Evolutionary conservation across 495 filamentous ascomycete genomes (phyloP), one percentile per base, ranked within the genome.

Genomic region (Penicillium coprophilum): DNA sequence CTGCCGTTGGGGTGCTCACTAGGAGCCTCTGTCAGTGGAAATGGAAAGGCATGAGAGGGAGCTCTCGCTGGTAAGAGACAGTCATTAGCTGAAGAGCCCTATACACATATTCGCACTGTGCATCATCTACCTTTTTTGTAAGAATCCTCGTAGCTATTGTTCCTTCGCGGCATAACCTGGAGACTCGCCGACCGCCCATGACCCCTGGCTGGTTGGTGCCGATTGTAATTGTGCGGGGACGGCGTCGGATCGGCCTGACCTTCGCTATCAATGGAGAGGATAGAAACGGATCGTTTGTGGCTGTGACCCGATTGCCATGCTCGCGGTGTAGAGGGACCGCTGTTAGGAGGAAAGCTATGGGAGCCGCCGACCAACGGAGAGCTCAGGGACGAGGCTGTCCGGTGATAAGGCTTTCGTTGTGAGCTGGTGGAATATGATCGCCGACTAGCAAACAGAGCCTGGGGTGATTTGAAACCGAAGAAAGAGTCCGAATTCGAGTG

Each of bases 241-340:
- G 64, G 64, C 15, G 63, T 50, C 15, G 77, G 71, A 21, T 77
- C 74, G 57, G 66, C 59, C 8, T 75, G 76, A 27, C 68, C 69
- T 50, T 87, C 82, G 51, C 85, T 84, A 46, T 90, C 90, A 59
- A 97, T 82, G 6, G 94, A 97, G 20, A 97, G 84, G 58, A 98
- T 97, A n/a, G 94, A 97, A 30, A 98, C 82, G 1, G 93, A 96
- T 66, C 93, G 73, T 57, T 85, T 82, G 67, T 90, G 87, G 59
- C 77, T 81, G 49, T 83, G 76, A 15, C 64, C 60, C 3, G 67
- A 59, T 15, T 69, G 70, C 60, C 68, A 69, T 64, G 55, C 70
- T 50, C 71, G 70, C 44, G 72, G 72, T 6, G 70, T 73, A 10
- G 76, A 71, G 38, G 75, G 70, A 47, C 58, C 59, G 52, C 58